phyloP scores from a whole-genome alignment of 2,329 filamentous ascomycete species.

The Fusarium protoensiforme region DNA sequence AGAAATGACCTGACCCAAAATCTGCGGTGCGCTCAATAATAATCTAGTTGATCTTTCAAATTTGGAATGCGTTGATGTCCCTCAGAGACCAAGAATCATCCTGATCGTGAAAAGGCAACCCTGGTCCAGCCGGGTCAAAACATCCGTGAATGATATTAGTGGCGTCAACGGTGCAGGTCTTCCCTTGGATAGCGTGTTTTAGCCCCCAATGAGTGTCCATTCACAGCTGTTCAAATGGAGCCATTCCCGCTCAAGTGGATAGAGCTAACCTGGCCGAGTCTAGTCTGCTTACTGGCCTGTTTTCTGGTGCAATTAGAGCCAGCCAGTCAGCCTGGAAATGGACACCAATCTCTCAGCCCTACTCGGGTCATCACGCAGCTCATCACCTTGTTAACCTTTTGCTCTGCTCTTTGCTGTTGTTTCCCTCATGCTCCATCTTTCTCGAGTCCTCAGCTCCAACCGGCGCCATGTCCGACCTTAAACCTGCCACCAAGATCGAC shows the following conservation, averaged over 20 bases:
- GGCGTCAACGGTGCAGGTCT: background rate
- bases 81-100: background rate
- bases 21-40: no score
- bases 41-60: background rate
- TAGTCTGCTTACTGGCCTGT: background rate
- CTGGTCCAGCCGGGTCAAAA: background rate
- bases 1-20: no score
- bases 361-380: background rate
- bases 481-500: constrained; percentile 44
- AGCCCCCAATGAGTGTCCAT: background rate
- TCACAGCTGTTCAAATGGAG: background rate
- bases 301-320: background rate
- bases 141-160: background rate
- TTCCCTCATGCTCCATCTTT: background rate
- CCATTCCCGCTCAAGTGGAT: background rate
- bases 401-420: background rate
- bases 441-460: background rate
- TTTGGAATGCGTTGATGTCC: background rate
- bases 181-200: background rate
- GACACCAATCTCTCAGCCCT: background rate
- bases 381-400: background rate
- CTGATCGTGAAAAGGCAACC: background rate
- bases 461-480: constrained; percentile 10
- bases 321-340: background rate
- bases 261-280: background rate